A percentile compares a stretch with the other conserved stretches of the same genome.
Evolutionary conservation across 179 eudicot genomes (phyloP).

Genomic region (Gypsophila paniculata): DNA sequence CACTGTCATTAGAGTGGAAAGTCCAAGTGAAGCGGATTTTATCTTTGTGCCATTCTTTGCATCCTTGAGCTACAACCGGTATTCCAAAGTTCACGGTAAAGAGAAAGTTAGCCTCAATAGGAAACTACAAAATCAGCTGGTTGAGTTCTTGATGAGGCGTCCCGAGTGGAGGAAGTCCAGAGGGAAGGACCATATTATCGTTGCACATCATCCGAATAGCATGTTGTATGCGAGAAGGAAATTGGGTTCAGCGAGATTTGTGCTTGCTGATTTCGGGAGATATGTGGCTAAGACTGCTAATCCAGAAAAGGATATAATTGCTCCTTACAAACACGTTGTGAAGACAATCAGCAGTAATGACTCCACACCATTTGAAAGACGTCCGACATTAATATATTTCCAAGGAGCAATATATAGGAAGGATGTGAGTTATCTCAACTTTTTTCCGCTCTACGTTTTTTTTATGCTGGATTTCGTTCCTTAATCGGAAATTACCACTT

Average conservation of each 20-base stretch:
- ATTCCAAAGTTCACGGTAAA: conserved; percentile 53
- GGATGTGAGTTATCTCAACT: conserved; percentile 58
- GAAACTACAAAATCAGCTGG: conserved; percentile 62
- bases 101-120: conserved; percentile 47
- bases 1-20: conserved; percentile 59
- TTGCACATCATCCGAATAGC: conserved; percentile 98
- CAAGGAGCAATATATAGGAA: conserved; percentile 95
- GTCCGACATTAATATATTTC: conserved; percentile 70
- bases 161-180: conserved; percentile 69
- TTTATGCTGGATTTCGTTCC: conserved; percentile 1
- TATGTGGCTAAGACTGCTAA: conserved; percentile 62
- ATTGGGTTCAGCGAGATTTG: conserved; percentile 66
- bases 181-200: conserved; percentile 76
- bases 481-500: background rate
- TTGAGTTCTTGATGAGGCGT: conserved; percentile 52
- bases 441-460: background rate
- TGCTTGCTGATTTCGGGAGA: conserved; percentile 98
- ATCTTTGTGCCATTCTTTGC: conserved; percentile 90
- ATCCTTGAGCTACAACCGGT: conserved; percentile 78
- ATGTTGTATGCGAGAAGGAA: conserved; percentile 66
- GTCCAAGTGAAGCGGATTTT: conserved; percentile 65
- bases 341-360: conserved; percentile 33
- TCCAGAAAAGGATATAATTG: conserved; percentile 79
- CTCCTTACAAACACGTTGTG: conserved; percentile 93
- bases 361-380: conserved; percentile 57